phyloP scores from a whole-genome alignment of 352 stramenopile genomes.

The Phytophthora agathidicida region DNA sequence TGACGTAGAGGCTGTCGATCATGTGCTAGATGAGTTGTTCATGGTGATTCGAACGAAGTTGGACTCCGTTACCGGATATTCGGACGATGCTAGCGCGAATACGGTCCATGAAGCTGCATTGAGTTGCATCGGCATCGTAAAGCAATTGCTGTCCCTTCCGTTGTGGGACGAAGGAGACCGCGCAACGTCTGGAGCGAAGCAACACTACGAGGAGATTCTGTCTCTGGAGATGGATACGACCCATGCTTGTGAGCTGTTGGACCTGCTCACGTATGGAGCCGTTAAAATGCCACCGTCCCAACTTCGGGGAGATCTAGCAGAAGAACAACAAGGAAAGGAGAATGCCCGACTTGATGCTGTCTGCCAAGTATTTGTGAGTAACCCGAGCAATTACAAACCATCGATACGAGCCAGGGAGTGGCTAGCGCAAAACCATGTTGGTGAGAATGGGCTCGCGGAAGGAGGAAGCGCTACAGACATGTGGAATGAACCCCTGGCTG shows the following conservation, averaged over 20 bases:
- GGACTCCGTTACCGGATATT: constrained; percentile 42
- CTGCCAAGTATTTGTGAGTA: constrained; percentile 58
- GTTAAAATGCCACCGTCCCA: constrained; percentile 45
- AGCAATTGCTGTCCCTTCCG: constrained; percentile 40
- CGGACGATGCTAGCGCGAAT: constrained; percentile 32
- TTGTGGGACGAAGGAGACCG: constrained; percentile 35
- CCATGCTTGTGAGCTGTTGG: constrained; percentile 56
- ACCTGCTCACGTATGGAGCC: constrained; percentile 61
- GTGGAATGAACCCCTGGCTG: constrained; percentile 41
- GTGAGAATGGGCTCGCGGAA: neutral
- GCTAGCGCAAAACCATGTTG: constrained; percentile 36
- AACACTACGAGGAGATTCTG: constrained; percentile 36
- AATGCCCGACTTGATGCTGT: constrained; percentile 48
- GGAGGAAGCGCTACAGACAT: neutral
- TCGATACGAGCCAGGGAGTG: constrained; percentile 51
- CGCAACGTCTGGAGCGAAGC: constrained; percentile 15
- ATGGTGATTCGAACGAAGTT: constrained; percentile 36
- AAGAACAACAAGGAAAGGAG: constrained; percentile 15
- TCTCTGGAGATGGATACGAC: constrained; percentile 37
- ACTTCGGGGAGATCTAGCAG: constrained; percentile 26
- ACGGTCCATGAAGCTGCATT: constrained; percentile 32
- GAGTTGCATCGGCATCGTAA: constrained; percentile 40
- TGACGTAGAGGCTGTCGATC: constrained; percentile 46
- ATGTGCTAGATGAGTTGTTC: constrained; percentile 53
- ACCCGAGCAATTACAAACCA: constrained; percentile 70